phyloP scores from a whole-genome alignment of 345 rosid genomes.

The Salix brachista region DNA sequence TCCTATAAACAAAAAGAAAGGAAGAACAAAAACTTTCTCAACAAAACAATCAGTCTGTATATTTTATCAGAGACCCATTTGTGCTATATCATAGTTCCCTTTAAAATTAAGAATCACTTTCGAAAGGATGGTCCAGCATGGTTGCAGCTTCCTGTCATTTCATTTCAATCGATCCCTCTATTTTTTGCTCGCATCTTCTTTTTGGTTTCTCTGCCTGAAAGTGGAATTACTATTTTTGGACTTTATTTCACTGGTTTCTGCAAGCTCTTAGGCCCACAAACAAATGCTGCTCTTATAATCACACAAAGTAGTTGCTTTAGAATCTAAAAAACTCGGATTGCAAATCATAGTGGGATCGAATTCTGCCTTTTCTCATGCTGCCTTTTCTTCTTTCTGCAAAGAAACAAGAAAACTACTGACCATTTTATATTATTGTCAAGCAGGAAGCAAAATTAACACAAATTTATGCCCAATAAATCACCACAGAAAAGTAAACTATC shows the following conservation, averaged over 20 bases:
- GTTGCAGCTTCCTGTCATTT: neutral
- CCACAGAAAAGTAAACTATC: too few relatives aligned
- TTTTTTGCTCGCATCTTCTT: neutral
- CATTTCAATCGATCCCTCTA: conserved; percentile 6
- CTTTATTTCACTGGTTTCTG: conserved; percentile 18
- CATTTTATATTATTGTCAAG: too few relatives aligned
- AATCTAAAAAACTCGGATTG: conserved; percentile 3
- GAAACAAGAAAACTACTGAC: too few relatives aligned
- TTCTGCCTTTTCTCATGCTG: too few relatives aligned
- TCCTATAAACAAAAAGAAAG: neutral
- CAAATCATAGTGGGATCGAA: conserved; percentile 1
- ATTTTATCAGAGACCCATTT: neutral
- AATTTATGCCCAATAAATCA: too few relatives aligned
- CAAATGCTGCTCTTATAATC: neutral
- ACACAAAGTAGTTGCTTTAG: neutral
- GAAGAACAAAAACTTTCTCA: neutral
- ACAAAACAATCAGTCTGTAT: neutral
- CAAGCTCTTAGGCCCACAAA: conserved; percentile 20
- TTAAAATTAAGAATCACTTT: conserved; percentile 8
- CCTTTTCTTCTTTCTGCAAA: too few relatives aligned
- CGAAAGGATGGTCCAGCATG: conserved; percentile 12
- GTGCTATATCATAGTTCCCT: neutral
- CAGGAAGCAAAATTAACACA: too few relatives aligned
- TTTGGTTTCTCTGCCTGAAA: conserved; percentile 7
- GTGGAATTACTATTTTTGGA: neutral